Evolutionary conservation across 1,139 yeast species (phyloP).

Genomic region (Debaryomycetaceae sp.): DNA sequence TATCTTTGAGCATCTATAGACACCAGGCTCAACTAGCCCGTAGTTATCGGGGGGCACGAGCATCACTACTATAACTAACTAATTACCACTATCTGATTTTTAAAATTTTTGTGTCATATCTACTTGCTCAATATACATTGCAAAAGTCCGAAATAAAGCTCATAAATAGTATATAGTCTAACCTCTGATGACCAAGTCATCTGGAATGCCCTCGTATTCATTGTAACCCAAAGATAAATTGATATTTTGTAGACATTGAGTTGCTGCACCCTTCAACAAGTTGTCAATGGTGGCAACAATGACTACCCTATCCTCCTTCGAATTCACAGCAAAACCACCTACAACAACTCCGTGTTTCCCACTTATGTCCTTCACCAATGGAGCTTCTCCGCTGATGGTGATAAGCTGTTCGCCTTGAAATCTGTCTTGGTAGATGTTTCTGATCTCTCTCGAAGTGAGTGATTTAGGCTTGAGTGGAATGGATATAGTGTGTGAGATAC

Average conservation of each 20-base stretch:
- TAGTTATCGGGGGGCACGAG: conserved; percentile 77
- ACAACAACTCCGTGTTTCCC: conserved; percentile 93
- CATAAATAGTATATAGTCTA: conserved; percentile 10
- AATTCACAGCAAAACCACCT: conserved; percentile 93
- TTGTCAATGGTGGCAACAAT: conserved; percentile 94
- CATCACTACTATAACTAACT: conserved; percentile 31
- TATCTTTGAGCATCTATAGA: conserved; percentile 55
- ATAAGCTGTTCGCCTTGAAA: conserved; percentile 86
- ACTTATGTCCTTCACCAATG: conserved; percentile 83
- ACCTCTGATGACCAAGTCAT: conserved; percentile 49
- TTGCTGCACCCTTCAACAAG: conserved; percentile 95
- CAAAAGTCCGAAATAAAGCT: not conserved
- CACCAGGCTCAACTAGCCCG: conserved; percentile 72
- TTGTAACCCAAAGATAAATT: conserved; percentile 86
- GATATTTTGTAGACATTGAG: conserved; percentile 95
- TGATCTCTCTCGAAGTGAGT: conserved; percentile 75
- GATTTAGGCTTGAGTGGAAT: conserved; percentile 75
- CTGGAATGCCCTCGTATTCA: conserved; percentile 93
- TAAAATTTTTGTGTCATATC: not conserved
- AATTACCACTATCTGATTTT: not conserved
- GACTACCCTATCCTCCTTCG: conserved; percentile 86
- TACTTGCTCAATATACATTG: not conserved
- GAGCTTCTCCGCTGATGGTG: conserved; percentile 84
- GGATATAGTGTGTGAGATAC: conserved; percentile 87
- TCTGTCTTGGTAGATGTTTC: conserved; percentile 82